phyloP scores from a whole-genome alignment of 495 filamentous ascomycete species.

The Gamarada debralockiae region DNA sequence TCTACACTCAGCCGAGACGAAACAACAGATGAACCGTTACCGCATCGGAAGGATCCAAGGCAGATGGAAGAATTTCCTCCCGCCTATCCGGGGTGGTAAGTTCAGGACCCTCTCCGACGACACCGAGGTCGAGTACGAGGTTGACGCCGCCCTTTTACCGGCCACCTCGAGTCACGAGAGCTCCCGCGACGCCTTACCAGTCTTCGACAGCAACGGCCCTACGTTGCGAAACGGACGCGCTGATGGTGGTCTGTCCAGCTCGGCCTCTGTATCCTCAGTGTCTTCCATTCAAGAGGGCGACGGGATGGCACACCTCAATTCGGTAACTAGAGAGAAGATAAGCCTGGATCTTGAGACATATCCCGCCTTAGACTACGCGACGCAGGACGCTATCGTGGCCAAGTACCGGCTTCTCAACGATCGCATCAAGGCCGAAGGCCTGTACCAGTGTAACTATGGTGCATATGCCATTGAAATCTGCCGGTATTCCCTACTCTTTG shows the following conservation, averaged over 20 bases:
- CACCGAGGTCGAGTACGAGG: slow-evolving; percentile 36
- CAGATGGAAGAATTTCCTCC: slow-evolving; percentile 78
- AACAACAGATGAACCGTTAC: slow-evolving; percentile 68
- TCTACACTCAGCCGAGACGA: slow-evolving; percentile 74
- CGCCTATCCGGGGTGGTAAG: slow-evolving; percentile 84
- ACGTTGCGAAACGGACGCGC: no score
- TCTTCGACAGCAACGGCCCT: no score
- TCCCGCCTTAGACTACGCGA: slow-evolving; percentile 65
- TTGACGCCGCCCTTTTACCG: no score
- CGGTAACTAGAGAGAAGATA: slow-evolving; percentile 66
- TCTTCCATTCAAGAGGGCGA: no score
- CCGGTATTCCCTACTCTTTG: slow-evolving; percentile 67
- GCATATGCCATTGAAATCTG: slow-evolving; percentile 68
- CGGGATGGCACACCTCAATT: no score
- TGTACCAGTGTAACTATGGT: slow-evolving; percentile 80
- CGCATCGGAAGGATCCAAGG: slow-evolving; percentile 79
- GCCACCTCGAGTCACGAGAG: no score
- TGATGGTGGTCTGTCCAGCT: no score
- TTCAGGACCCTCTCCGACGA: slow-evolving; percentile 61
- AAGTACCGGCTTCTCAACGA: slow-evolving; percentile 76
- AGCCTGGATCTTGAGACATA: slow-evolving; percentile 74
- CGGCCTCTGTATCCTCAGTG: no score
- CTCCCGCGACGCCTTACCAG: no score
- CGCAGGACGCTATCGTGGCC: slow-evolving; percentile 69
- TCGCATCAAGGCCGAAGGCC: slow-evolving; percentile 63